phyloP scores from a whole-genome alignment of 1,139 yeast genomes.

The Suhomyces yuchorum region DNA sequence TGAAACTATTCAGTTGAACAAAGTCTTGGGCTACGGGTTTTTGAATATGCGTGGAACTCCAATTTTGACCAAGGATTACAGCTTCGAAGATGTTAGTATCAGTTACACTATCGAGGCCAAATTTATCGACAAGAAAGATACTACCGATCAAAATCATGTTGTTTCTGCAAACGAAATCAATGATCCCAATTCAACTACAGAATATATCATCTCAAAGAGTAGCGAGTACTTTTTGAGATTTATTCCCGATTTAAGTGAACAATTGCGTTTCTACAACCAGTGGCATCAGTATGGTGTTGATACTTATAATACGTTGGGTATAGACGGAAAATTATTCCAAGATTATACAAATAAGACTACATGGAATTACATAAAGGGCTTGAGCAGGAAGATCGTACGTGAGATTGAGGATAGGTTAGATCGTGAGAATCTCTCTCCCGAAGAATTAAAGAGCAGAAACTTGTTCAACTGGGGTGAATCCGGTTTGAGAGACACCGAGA shows the following conservation, averaged over 20 bases:
- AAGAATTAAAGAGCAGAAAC: constrained; percentile 39
- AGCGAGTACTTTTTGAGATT: constrained; percentile 45
- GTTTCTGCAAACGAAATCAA: constrained; percentile 43
- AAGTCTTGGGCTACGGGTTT: constrained; percentile 49
- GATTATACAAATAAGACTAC: constrained; percentile 31
- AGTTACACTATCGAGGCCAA: constrained; percentile 49
- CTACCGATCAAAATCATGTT: constrained; percentile 27
- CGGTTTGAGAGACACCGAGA: background rate
- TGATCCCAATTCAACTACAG: constrained; percentile 35
- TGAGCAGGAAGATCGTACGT: constrained; percentile 35
- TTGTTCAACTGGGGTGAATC: constrained; percentile 5
- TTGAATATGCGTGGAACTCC: constrained; percentile 47
- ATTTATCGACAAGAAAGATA: constrained; percentile 41
- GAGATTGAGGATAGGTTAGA: constrained; percentile 39
- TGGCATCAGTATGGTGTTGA: constrained; percentile 28
- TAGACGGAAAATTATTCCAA: constrained; percentile 39
- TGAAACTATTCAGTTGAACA: constrained; percentile 38
- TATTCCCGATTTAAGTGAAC: constrained; percentile 41
- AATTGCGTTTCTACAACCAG: constrained; percentile 32
- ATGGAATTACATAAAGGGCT: constrained; percentile 36
- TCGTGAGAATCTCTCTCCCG: constrained; percentile 14
- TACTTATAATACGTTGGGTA: constrained; percentile 33
- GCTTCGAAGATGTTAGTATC: constrained; percentile 45
- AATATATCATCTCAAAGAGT: constrained; percentile 41
- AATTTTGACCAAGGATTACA: constrained; percentile 42